phyloP scores from a whole-genome alignment of 2,329 filamentous ascomycete genomes.

The Paramyrothecium sp. region DNA sequence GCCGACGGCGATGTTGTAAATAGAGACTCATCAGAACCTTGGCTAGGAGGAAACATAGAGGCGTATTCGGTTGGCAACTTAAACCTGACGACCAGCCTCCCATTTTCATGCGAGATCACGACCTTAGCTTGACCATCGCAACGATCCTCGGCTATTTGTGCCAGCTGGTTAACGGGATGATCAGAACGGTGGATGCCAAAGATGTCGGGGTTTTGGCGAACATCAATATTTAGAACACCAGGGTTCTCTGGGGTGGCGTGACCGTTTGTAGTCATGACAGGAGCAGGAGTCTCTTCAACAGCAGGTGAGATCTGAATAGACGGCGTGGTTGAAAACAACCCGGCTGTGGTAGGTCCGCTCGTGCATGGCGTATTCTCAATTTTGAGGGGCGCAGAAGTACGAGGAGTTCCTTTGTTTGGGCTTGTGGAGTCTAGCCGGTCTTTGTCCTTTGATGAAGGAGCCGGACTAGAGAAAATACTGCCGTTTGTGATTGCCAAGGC shows the following conservation, averaged over 20 bases:
- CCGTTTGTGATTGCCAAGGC: background rate
- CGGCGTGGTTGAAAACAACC: background rate
- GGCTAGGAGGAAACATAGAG: conserved; percentile 25
- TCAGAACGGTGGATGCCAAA: conserved; percentile 21
- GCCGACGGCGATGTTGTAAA: conserved; percentile 19
- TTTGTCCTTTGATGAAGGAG: background rate
- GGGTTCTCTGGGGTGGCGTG: conserved; percentile 10
- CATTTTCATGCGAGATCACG: conserved; percentile 22
- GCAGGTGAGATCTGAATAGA: background rate
- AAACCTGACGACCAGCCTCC: conserved; percentile 34
- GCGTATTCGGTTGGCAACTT: conserved; percentile 31
- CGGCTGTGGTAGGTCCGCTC: background rate
- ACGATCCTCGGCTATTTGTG: conserved; percentile 20
- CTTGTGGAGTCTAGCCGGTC: background rate
- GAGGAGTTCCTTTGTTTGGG: background rate
- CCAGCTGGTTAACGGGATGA: conserved; percentile 18
- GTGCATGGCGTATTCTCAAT: background rate
- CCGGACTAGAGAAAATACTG: background rate
- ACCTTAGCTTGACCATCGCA: conserved; percentile 29
- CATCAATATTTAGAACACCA: conserved; percentile 29
- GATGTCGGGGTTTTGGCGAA: conserved; percentile 33
- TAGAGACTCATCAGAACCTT: conserved; percentile 23
- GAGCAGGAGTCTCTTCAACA: background rate
- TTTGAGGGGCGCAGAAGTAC: background rate
- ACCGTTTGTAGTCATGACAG: background rate